These are phyloP conservation scores for Ogataea minuta DNA, from an alignment of 805 yeast genomes.

Conservation along the genomic window DNA sequence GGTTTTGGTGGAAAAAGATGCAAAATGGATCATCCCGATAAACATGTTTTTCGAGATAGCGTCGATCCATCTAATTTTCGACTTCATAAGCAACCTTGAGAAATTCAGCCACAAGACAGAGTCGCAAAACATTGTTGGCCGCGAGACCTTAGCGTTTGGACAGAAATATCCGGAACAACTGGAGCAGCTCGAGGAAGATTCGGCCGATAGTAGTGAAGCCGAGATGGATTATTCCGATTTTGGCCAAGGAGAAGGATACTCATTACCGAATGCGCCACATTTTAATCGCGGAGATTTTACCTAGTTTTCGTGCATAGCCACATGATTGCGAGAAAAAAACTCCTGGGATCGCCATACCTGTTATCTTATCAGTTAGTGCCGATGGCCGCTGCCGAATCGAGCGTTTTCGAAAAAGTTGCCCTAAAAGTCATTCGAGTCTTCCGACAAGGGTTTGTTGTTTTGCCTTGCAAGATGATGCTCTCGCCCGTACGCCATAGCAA, in stretches of 20 bases:
- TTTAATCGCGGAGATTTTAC: background rate
- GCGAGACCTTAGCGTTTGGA: constrained; percentile 36
- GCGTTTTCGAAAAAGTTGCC: background rate
- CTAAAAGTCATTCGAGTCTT: background rate
- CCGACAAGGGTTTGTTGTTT: background rate
- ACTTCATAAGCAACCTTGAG: constrained; percentile 59
- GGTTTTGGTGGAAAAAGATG: constrained; percentile 35
- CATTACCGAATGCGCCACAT: background rate
- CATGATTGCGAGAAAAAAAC: background rate
- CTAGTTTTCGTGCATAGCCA: constrained; percentile 1
- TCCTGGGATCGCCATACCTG: constrained; percentile 1
- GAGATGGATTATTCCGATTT: constrained; percentile 6
- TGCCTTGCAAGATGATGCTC: too few species aligned
- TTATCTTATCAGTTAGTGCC: constrained; percentile 1
- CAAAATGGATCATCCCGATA: constrained; percentile 49
- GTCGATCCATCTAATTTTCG: constrained; percentile 58
- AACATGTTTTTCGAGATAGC: constrained; percentile 48
- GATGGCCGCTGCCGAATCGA: background rate
- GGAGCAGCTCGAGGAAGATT: too few species aligned
- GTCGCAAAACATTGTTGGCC: constrained; percentile 58
- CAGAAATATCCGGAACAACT: too few species aligned
- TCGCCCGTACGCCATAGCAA: background rate
- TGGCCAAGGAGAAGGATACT: background rate
- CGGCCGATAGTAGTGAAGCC: background rate
- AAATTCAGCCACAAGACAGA: constrained; percentile 49